phyloP scores from a whole-genome alignment of 495 filamentous ascomycete species.

The Aspergillus kassunensis region DNA sequence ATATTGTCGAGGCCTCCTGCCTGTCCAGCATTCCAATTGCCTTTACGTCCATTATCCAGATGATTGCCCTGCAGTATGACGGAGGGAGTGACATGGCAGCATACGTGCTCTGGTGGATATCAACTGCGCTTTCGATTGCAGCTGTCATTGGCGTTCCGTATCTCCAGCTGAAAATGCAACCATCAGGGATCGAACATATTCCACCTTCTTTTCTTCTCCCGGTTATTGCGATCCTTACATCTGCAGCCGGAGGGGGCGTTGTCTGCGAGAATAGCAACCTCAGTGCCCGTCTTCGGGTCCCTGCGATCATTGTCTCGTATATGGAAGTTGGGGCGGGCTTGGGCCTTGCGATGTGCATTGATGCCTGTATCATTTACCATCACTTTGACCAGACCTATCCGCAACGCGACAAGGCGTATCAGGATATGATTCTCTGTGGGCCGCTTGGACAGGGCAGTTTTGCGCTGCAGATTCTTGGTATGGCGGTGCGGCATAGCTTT shows the following conservation, averaged over 20 bases:
- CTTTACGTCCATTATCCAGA: constrained; percentile 27
- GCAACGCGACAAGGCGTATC: constrained; percentile 19
- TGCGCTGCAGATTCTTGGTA: constrained; percentile 27
- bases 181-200: constrained; percentile 19
- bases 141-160: constrained; percentile 23
- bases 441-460: constrained; percentile 33
- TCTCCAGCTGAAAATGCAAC: constrained; percentile 28
- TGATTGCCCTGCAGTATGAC: constrained; percentile 20
- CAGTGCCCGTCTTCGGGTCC: constrained; percentile 26
- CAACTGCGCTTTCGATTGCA: constrained; percentile 21
- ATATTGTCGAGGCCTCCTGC: constrained; percentile 29
- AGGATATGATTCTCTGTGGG: constrained; percentile 38
- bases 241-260: constrained; percentile 28
- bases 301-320: constrained; percentile 31
- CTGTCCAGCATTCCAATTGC: constrained; percentile 30
- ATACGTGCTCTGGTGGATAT: constrained; percentile 33
- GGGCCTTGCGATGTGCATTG: constrained; percentile 20
- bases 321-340: constrained; percentile 29
- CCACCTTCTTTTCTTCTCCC: constrained; percentile 23
- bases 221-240: constrained; percentile 26
- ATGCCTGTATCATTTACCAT: constrained; percentile 22
- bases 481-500: constrained; percentile 22
- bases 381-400: constrained; percentile 23
- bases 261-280: constrained; percentile 19
- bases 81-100: constrained; percentile 18